Evolutionary conservation across 1,284 basidiomycete genomes (phyloP).

Genomic region (Veloporphyrellus conicus): DNA sequence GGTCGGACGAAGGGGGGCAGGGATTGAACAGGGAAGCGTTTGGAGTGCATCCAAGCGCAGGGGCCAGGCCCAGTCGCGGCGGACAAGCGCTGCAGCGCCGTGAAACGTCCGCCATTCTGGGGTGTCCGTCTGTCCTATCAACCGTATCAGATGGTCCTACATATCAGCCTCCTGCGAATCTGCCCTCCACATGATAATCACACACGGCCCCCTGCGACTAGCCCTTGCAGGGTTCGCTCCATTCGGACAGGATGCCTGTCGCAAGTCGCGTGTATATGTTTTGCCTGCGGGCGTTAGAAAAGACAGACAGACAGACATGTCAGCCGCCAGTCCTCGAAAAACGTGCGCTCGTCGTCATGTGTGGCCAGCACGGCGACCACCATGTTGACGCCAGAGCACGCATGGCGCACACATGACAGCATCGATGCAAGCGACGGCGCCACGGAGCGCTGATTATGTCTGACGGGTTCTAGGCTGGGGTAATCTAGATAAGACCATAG

Average conservation of each 20-base stretch:
- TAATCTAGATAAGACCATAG: slow-evolving; percentile 23
- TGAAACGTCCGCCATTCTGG: slow-evolving; percentile 22
- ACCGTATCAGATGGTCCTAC: slow-evolving; percentile 27
- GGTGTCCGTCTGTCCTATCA: slow-evolving; percentile 22
- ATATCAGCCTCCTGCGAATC: slow-evolving; percentile 20
- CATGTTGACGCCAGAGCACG: neutral
- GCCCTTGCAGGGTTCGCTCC: too few species aligned
- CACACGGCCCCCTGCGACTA: slow-evolving; percentile 1
- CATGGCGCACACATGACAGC: slow-evolving; percentile 6
- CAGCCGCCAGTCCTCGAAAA: neutral
- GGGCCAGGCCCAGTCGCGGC: slow-evolving; percentile 11
- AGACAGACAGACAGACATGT: too few species aligned
- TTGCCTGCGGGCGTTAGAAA: neutral
- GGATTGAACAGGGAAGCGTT: slow-evolving; percentile 7
- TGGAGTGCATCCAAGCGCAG: neutral
- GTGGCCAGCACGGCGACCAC: neutral
- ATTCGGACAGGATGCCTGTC: slow-evolving; percentile 1
- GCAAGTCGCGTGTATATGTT: slow-evolving; percentile 4
- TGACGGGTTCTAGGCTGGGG: slow-evolving; percentile 22
- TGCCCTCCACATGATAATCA: slow-evolving; percentile 6
- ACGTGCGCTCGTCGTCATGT: slow-evolving; percentile 10
- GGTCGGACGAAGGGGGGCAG: neutral
- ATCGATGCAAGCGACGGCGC: slow-evolving; percentile 3
- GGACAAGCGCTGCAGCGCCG: slow-evolving; percentile 20
- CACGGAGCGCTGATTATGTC: slow-evolving; percentile 4